Evolutionary conservation across 768 basidiomycete species (phyloP).

Genomic region (Phylloporus sp.): DNA sequence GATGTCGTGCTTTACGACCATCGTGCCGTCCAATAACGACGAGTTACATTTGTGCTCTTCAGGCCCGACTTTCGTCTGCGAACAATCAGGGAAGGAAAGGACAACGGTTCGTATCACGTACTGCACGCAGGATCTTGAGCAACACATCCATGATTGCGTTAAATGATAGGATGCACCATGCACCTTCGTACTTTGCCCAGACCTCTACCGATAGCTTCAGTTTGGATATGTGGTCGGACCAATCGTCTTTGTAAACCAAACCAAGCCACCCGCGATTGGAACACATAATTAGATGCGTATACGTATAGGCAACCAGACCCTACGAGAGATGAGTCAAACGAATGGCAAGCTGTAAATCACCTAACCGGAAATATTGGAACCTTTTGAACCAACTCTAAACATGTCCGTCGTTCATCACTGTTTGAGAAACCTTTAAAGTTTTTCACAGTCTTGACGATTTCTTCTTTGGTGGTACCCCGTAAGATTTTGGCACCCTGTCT

Average conservation of each 20-base stretch:
- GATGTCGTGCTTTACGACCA: conserved; percentile 18
- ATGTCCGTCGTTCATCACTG: conserved; percentile 4
- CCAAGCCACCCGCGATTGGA: conserved; percentile 9
- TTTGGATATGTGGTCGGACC: conserved; percentile 3
- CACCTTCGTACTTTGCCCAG: conserved; percentile 6
- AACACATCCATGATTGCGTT: conserved; percentile 9
- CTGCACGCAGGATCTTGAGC: conserved; percentile 13
- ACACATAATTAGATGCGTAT: conserved; percentile 24
- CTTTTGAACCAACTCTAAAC: conserved; percentile 11
- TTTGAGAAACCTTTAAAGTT: conserved; percentile 12
- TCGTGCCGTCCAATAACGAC: conserved; percentile 14
- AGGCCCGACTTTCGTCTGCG: conserved; percentile 6
- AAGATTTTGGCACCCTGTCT: conserved; percentile 6
- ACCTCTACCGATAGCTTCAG: conserved; percentile 8
- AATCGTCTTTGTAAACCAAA: conserved; percentile 8
- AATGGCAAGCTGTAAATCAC: background rate
- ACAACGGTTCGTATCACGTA: background rate
- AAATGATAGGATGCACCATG: conserved; percentile 13
- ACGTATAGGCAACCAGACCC: conserved; percentile 29
- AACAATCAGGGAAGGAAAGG: conserved; percentile 7
- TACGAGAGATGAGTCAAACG: conserved; percentile 8
- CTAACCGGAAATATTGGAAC: conserved; percentile 26
- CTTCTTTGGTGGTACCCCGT: conserved; percentile 10
- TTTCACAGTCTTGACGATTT: conserved; percentile 17
- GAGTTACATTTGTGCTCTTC: conserved; percentile 24